Percentiles rank a stretch among this genome's conserved stretches.
phyloP scores from a whole-genome alignment of 1,284 basidiomycete genomes.

The Exobasidium rhododendri region DNA sequence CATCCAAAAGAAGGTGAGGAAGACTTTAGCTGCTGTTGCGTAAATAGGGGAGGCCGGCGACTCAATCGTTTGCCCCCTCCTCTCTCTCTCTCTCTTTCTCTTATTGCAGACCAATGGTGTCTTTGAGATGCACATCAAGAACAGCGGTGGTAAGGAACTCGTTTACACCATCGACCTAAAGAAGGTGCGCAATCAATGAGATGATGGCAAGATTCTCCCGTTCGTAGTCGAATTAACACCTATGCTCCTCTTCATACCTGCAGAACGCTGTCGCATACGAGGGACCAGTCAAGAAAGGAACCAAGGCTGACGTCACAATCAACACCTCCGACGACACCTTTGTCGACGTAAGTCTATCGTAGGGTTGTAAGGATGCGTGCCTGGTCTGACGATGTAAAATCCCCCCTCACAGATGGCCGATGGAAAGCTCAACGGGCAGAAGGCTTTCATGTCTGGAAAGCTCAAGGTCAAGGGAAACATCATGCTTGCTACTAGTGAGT shows the following conservation, averaged over 20 bases:
- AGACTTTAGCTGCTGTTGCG: conserved; percentile 1
- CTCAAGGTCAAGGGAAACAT: conserved; percentile 54
- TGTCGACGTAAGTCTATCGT: conserved; percentile 5
- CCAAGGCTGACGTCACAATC: conserved; percentile 55
- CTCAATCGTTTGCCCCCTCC: not conserved
- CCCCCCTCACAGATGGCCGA: conserved; percentile 34
- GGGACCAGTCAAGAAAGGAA: conserved; percentile 47
- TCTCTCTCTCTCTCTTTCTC: conserved; percentile 6
- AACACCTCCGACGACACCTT: conserved; percentile 48
- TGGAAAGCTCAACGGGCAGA: conserved; percentile 55
- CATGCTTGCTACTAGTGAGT: conserved; percentile 43
- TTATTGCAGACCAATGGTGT: conserved; percentile 74
- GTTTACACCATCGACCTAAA: conserved; percentile 84
- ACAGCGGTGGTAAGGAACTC: conserved; percentile 70
- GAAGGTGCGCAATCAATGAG: conserved; percentile 59
- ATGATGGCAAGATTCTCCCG: not conserved
- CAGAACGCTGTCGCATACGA: conserved; percentile 52
- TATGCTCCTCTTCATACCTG: not conserved
- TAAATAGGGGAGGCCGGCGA: not conserved
- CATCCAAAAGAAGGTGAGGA: conserved; percentile 77
- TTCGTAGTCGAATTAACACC: not conserved
- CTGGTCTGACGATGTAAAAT: not conserved
- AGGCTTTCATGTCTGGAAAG: conserved; percentile 55
- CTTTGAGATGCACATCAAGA: conserved; percentile 83
- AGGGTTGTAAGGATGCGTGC: not conserved